phyloP scores from a whole-genome alignment of 805 yeast genomes.

The Lipomyces lipofer region DNA sequence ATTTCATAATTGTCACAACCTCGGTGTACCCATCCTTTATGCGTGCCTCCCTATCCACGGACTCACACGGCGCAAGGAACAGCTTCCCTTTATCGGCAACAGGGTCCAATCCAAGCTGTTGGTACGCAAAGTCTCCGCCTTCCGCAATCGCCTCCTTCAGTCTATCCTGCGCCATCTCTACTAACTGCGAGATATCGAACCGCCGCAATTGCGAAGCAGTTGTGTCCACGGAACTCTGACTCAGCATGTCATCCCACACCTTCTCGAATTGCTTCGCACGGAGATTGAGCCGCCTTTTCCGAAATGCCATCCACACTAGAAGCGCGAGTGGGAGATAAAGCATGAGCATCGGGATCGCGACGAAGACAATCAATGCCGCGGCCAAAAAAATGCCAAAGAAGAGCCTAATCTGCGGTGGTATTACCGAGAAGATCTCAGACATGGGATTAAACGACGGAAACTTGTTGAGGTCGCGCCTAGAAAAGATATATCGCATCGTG shows the following conservation, averaged over 20 bases:
- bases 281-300: slow-evolving; percentile 11
- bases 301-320: slow-evolving; percentile 12
- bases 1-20: slow-evolving; percentile 18
- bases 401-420: slow-evolving; percentile 21
- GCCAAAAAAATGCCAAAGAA: slow-evolving; percentile 14
- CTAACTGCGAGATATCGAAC: slow-evolving; percentile 16
- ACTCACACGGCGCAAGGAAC: slow-evolving; percentile 19
- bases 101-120: slow-evolving; percentile 18
- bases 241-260: slow-evolving; percentile 17
- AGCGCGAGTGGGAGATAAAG: slow-evolving; percentile 19
- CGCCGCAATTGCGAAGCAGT: slow-evolving; percentile 6
- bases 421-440: neutral
- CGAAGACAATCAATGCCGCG: slow-evolving; percentile 13
- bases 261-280: slow-evolving; percentile 19
- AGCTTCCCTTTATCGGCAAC: neutral
- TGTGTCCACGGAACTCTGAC: slow-evolving; percentile 18
- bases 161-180: slow-evolving; percentile 14
- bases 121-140: slow-evolving; percentile 7
- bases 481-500: neutral
- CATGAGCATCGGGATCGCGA: slow-evolving; percentile 15
- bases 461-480: neutral
- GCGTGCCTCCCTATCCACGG: slow-evolving; percentile 21
- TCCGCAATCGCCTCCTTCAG: slow-evolving; percentile 15
- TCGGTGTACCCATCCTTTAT: slow-evolving; percentile 9
- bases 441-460: neutral